Conservation (phyloP, 257 asterid genomes). For the Forsythia viridissima region DNA sequence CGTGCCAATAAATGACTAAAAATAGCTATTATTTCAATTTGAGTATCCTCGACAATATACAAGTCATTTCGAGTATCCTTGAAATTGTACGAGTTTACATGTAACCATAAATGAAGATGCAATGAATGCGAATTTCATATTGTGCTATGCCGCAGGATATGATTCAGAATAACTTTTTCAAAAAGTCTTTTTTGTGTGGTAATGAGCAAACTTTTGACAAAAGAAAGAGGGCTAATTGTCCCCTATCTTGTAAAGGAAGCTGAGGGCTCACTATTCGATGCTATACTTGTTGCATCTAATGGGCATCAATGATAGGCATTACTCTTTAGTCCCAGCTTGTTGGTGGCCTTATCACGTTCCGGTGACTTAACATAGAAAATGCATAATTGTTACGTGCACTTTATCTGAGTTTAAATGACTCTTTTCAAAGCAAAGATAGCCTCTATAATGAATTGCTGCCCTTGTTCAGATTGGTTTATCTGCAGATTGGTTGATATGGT, state of each 20-base stretch:
- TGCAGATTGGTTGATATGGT: neutral
- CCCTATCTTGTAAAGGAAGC: constrained; percentile 4
- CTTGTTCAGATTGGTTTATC: neutral
- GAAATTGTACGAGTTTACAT: neutral
- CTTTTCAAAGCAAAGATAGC: neutral
- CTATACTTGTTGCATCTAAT: neutral
- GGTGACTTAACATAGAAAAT: neutral
- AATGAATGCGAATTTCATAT: neutral
- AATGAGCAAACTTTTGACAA: constrained; percentile 11
- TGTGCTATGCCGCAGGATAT: constrained; percentile 9
- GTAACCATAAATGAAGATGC: constrained; percentile 5
- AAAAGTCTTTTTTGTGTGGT: neutral
- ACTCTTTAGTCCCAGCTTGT: neutral
- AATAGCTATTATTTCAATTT: constrained; percentile 1
- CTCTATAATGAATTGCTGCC: neutral
- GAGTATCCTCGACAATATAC: neutral
- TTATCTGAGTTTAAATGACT: neutral
- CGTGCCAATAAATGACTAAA: constrained; percentile 6
- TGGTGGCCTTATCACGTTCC: neutral
- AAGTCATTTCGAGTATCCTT: neutral
- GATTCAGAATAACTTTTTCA: neutral
- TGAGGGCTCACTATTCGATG: constrained; percentile 5
- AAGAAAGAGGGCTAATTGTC: neutral
- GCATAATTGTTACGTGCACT: neutral
- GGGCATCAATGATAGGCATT: neutral